Base-by-base conservation (phyloP, 192 early-diverging fungal genomes). In the Paraglomus brasilianum region DNA sequence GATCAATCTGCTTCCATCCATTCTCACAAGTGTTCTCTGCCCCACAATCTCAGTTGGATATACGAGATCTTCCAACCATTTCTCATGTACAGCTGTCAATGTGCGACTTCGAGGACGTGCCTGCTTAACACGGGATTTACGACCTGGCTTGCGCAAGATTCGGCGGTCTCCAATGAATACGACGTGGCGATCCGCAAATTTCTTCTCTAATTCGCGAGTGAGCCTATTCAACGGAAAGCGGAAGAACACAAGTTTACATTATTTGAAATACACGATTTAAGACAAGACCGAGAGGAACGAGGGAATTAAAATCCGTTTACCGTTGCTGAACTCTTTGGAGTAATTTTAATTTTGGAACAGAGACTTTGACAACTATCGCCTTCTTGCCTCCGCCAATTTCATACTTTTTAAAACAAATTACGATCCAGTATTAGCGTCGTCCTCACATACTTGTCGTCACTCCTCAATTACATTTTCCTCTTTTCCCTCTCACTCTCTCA, bases 11-110 rank as follows among this genome's bases (percentile, higher is more conserved):
- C 84, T 86, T 69, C 95, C 95, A 76, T 98, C 97, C 61, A 92
- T 89, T 82, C 91, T 91, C 78, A 97, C 93, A 84, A 93, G 93
- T 73, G 93, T 95, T 72, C 97, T 87, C 92, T 97, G 95, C 76
- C 97, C 97, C 69, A 96, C 91, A 80, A 98, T 98, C 84, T 98
- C 97, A 78, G 95, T 96, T 72, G 97, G 97, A 93, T 87, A 97
- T 66, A 97, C 95, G 56, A 98, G 86, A 81, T 98, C 97, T 80
- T 97, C 95, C 65, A 98, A 84, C 78, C 95, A 86, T 83, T 90
- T 89, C 83, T 96, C 93, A 88, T 98, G 95, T 70, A 98, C 97
- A 46, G 91, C 79, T 70, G 95, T 95, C 78, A 96, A 86, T 59
- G 97, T 97, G 82, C 97, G 92, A 78, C 90, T 91, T 82, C 94